phyloP scores from a whole-genome alignment of 768 basidiomycete genomes.

The Dentipellis fragilis region DNA sequence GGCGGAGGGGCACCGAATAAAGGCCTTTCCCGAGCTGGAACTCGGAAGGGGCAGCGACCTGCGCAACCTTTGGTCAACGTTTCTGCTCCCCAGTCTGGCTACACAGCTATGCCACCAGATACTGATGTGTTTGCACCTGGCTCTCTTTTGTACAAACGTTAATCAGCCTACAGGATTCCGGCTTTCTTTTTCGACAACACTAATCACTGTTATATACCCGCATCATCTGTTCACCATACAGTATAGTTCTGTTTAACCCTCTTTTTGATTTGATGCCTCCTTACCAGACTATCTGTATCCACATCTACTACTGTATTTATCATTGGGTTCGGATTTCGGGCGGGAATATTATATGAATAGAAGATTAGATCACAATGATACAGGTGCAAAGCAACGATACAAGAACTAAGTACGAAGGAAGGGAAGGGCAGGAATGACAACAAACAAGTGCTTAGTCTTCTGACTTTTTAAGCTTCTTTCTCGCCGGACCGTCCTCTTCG shows the following conservation, averaged over 20 bases:
- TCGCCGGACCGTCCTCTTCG: conserved; percentile 19
- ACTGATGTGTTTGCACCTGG: conserved; percentile 61
- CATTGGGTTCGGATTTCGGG: neutral
- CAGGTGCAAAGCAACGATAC: neutral
- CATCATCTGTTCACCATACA: neutral
- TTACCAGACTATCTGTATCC: conserved; percentile 1
- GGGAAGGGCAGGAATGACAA: neutral
- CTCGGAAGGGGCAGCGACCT: conserved; percentile 26
- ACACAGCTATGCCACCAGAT: conserved; percentile 19
- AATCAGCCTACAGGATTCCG: conserved; percentile 9
- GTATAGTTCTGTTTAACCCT: neutral
- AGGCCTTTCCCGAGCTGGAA: conserved; percentile 27
- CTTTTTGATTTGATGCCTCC: neutral
- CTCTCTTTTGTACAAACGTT: conserved; percentile 55
- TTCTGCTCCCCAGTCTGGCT: conserved; percentile 26
- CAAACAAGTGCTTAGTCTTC: conserved; percentile 18
- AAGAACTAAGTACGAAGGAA: neutral
- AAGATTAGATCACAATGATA: neutral
- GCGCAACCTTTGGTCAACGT: conserved; percentile 41
- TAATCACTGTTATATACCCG: neutral
- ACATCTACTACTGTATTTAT: neutral
- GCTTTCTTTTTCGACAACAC: conserved; percentile 16
- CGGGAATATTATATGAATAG: neutral
- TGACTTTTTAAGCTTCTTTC: conserved; percentile 27
- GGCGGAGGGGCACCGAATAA: conserved; percentile 18